Evolutionary conservation across 441 rosid species (phyloP).

Genomic region (Geranium incanum): DNA sequence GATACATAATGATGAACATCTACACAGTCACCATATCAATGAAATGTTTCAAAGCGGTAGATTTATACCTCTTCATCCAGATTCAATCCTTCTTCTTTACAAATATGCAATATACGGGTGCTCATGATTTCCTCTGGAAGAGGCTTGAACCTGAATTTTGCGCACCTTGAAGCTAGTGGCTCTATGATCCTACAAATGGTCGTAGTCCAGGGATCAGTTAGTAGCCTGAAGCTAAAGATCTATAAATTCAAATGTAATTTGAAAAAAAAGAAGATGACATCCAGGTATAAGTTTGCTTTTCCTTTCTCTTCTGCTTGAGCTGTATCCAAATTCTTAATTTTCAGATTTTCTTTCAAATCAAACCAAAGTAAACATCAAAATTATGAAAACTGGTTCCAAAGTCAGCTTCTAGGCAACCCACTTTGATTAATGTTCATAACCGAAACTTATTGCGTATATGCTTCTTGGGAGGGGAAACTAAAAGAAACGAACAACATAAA

Average conservation of each 20-base stretch:
- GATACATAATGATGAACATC: slow-evolving; percentile 6
- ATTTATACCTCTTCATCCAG: slow-evolving; percentile 60
- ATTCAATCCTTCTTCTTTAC: slow-evolving; percentile 71
- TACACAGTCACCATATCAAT: slow-evolving; percentile 9
- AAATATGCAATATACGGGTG: slow-evolving; percentile 70
- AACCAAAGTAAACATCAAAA: background rate
- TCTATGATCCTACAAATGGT: slow-evolving; percentile 65
- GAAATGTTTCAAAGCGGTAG: slow-evolving; percentile 20
- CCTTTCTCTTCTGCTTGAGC: too few relatives aligned
- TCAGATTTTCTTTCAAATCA: background rate
- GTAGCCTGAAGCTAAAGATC: background rate
- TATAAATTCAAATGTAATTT: background rate
- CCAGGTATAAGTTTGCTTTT: too few relatives aligned
- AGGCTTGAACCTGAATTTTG: slow-evolving; percentile 95
- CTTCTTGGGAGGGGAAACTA: background rate
- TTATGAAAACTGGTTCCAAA: background rate
- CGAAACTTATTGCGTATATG: background rate
- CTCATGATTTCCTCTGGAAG: slow-evolving; percentile 88
- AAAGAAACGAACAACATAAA: background rate
- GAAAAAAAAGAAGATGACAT: background rate
- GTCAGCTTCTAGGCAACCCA: background rate
- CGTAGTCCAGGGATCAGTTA: slow-evolving; percentile 10
- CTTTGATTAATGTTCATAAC: background rate
- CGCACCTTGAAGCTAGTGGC: slow-evolving; percentile 99
- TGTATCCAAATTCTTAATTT: background rate